Evolutionary conservation across 768 basidiomycete species (phyloP).

Genomic region (Sarcodon aspratus): DNA sequence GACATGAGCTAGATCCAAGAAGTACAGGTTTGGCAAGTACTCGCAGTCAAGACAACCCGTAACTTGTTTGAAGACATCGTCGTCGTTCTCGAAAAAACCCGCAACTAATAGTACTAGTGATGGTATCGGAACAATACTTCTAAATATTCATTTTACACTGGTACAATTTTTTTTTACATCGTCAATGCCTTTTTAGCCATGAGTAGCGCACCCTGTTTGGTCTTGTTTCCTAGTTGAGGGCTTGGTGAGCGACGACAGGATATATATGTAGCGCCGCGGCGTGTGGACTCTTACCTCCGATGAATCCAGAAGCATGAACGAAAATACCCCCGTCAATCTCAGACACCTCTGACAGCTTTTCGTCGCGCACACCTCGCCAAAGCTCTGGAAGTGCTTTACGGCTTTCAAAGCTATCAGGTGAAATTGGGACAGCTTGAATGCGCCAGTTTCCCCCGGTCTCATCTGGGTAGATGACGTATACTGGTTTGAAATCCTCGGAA

Average conservation of each 20-base stretch:
- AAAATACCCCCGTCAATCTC: constrained; percentile 84
- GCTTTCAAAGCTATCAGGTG: constrained; percentile 78
- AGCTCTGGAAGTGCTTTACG: constrained; percentile 86
- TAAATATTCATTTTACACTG: too few relatives aligned
- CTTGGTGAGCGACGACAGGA: not conserved
- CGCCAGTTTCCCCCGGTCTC: constrained; percentile 72
- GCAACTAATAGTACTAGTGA: not conserved
- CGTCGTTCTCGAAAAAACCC: not conserved
- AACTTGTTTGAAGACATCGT: constrained; percentile 14
- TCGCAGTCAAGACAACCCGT: constrained; percentile 32
- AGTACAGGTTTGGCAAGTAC: constrained; percentile 9
- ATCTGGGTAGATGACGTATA: constrained; percentile 89
- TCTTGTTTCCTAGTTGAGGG: constrained; percentile 63
- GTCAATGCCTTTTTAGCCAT: constrained; percentile 63
- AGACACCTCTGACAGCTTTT: constrained; percentile 55
- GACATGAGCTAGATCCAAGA: constrained; percentile 1
- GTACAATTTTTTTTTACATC: constrained; percentile 6
- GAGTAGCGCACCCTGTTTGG: constrained; percentile 75
- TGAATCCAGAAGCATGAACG: constrained; percentile 93
- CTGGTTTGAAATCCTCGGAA: constrained; percentile 38
- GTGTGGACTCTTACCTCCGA: constrained; percentile 57
- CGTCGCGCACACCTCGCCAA: constrained; percentile 91
- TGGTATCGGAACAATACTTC: not conserved
- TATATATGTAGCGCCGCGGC: not conserved
- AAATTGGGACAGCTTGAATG: constrained; percentile 80